Percentiles rank a stretch among this genome's conserved stretches.
Evolutionary conservation across 73 alveolate genomes (phyloP).

Genomic region (Breviolum minutum): DNA sequence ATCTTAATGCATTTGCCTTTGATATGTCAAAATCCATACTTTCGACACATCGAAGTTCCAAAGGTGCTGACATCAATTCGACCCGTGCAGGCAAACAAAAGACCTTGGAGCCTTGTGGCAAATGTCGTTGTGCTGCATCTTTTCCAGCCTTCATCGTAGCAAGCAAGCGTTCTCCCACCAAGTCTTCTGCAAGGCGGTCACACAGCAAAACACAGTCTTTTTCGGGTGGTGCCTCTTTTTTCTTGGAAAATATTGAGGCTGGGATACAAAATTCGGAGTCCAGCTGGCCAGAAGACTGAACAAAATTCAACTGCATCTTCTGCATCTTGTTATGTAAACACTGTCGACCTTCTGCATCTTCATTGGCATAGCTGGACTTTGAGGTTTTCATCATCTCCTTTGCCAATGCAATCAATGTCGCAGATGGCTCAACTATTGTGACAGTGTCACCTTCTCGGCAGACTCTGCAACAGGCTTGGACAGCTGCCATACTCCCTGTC

Average conservation of each 20-base stretch:
- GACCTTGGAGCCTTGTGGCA: not conserved
- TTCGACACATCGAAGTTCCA: slow-evolving; percentile 69
- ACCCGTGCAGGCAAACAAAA: slow-evolving; percentile 37
- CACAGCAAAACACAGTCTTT: not conserved
- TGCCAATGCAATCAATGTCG: not conserved
- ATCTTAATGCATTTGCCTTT: slow-evolving; percentile 68
- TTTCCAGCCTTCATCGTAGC: slow-evolving; percentile 42
- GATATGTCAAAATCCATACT: slow-evolving; percentile 32
- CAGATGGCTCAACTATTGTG: slow-evolving; percentile 30
- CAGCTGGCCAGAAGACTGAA: slow-evolving; percentile 68
- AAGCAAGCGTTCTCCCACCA: slow-evolving; percentile 77
- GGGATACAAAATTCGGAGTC: slow-evolving; percentile 43
- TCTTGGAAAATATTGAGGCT: not conserved
- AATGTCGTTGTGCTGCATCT: slow-evolving; percentile 13
- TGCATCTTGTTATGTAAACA: not conserved
- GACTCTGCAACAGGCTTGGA: not conserved
- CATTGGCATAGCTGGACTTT: no score
- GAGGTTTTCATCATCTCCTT: not conserved
- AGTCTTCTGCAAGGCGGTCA: slow-evolving; percentile 72
- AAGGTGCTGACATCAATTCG: slow-evolving; percentile 38
- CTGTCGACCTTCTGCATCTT: no score
- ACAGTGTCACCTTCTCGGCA: not conserved
- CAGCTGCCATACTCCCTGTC: slow-evolving; percentile 55
- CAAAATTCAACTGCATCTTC: not conserved
- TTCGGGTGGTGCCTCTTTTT: not conserved